Conservation (phyloP, 2,329 filamentous ascomycete genomes). For the Scedosporium dehoogii region DNA sequence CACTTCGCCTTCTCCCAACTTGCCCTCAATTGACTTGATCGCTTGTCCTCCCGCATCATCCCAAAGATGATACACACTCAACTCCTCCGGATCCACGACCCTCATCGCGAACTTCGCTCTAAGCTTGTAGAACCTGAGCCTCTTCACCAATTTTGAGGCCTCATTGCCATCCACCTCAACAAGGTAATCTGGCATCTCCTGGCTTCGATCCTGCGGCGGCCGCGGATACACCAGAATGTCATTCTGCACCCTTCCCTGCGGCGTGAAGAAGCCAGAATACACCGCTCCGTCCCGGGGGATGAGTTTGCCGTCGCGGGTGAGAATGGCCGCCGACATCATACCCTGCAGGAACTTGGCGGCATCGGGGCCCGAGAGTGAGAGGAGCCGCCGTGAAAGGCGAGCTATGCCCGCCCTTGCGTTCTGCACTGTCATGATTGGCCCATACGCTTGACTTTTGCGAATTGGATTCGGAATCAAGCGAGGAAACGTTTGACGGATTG, state of each 20-base stretch:
- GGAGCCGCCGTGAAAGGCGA: slow-evolving; percentile 61
- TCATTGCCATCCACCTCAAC: slow-evolving; percentile 73
- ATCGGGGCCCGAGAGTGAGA: slow-evolving; percentile 71
- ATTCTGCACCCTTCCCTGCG: slow-evolving; percentile 72
- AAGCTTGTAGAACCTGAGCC: slow-evolving; percentile 79
- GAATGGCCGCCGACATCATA: slow-evolving; percentile 64
- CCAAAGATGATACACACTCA: slow-evolving; percentile 67
- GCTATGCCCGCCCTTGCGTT: slow-evolving; percentile 31
- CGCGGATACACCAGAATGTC: slow-evolving; percentile 84
- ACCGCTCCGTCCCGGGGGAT: slow-evolving; percentile 37
- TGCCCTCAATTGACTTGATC: neutral
- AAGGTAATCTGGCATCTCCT: slow-evolving; percentile 37
- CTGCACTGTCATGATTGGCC: neutral
- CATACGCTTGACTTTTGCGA: neutral
- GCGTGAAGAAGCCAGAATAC: slow-evolving; percentile 80
- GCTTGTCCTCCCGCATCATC: slow-evolving; percentile 30
- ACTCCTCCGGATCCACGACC: slow-evolving; percentile 54
- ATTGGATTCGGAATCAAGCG: neutral
- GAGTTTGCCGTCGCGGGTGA: slow-evolving; percentile 23
- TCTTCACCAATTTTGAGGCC: slow-evolving; percentile 51
- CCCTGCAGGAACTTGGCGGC: slow-evolving; percentile 81
- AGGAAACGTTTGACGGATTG: neutral
- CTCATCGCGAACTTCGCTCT: slow-evolving; percentile 67
- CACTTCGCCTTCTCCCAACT: slow-evolving; percentile 14
- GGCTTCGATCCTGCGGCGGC: slow-evolving; percentile 15